Conservation (phyloP, 345 rosid species). For the Citrus unshiu region DNA sequence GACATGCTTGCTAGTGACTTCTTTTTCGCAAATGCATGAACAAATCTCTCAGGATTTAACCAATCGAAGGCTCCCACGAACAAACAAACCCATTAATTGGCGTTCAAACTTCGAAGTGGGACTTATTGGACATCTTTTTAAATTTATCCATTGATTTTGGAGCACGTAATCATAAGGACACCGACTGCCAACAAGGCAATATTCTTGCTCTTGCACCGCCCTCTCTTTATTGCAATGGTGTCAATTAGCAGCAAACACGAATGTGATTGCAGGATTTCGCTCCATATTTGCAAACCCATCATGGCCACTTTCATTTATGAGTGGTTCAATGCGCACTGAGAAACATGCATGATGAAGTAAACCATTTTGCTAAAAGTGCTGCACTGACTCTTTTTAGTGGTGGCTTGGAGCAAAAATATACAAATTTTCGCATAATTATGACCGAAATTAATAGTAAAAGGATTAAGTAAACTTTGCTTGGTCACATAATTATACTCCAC, state of each 20-base stretch:
- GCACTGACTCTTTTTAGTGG: not conserved
- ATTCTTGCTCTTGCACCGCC: not conserved
- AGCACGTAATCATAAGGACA: not conserved
- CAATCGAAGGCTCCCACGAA: not conserved
- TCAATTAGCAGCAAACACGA: not conserved
- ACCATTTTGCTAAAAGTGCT: not conserved
- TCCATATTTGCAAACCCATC: not conserved
- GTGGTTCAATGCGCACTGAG: not conserved
- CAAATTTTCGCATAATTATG: not conserved
- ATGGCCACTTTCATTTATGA: not conserved
- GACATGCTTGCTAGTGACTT: not conserved
- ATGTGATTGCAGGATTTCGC: not conserved
- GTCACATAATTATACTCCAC: not conserved
- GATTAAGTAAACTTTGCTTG: not conserved
- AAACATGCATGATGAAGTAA: not conserved
- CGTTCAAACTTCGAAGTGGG: not conserved
- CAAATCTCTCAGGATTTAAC: not conserved
- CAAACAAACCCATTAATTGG: not conserved
- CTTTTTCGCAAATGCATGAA: not conserved
- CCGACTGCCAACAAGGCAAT: too few species aligned
- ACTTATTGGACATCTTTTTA: not conserved
- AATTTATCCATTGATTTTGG: not conserved
- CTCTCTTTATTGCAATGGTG: not conserved
- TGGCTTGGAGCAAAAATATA: not conserved
- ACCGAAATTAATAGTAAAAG: not conserved